Conservation (phyloP, 2,329 filamentous ascomycete genomes). For the Penicillium concentricum region DNA sequence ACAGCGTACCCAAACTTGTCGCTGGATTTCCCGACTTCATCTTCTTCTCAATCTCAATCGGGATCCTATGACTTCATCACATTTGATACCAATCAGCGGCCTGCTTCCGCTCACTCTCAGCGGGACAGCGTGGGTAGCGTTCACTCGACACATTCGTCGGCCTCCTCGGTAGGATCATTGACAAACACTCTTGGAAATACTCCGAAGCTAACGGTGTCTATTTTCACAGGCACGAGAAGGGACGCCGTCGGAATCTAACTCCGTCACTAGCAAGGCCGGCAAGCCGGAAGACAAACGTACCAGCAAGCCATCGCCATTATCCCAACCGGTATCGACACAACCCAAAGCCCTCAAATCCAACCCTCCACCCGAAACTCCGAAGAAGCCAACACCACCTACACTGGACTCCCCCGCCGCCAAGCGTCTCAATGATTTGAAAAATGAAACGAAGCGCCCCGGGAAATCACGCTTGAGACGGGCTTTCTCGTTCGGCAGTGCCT, state of each 20-base stretch:
- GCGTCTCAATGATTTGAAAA: constrained; percentile 83
- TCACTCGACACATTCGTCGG: constrained; percentile 52
- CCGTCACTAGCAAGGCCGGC: constrained; percentile 32
- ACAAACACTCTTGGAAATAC: background rate
- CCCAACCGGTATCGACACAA: constrained; percentile 61
- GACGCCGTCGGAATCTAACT: constrained; percentile 18
- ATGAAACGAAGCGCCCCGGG: constrained; percentile 72
- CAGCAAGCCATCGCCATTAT: constrained; percentile 69
- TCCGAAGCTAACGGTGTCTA: background rate
- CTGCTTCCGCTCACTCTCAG: constrained; percentile 42
- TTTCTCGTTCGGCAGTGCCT: constrained; percentile 94
- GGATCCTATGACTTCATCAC: constrained; percentile 36
- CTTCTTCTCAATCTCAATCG: constrained; percentile 31
- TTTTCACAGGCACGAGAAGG: constrained; percentile 24
- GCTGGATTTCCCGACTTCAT: constrained; percentile 34
- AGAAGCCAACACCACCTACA: constrained; percentile 34
- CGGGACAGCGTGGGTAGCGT: constrained; percentile 66
- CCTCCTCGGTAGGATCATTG: constrained; percentile 61
- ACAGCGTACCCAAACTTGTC: constrained; percentile 38
- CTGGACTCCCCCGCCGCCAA: constrained; percentile 70
- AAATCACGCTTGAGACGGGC: constrained; percentile 85
- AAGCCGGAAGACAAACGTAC: constrained; percentile 69
- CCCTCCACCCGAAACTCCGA: constrained; percentile 21
- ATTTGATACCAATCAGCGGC: constrained; percentile 30
- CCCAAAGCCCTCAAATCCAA: constrained; percentile 24